A percentile compares a stretch with the other conserved stretches of the same genome.
Evolutionary conservation across 495 filamentous ascomycete species (phyloP).

Genomic region (Aspergillus cavernicola): DNA sequence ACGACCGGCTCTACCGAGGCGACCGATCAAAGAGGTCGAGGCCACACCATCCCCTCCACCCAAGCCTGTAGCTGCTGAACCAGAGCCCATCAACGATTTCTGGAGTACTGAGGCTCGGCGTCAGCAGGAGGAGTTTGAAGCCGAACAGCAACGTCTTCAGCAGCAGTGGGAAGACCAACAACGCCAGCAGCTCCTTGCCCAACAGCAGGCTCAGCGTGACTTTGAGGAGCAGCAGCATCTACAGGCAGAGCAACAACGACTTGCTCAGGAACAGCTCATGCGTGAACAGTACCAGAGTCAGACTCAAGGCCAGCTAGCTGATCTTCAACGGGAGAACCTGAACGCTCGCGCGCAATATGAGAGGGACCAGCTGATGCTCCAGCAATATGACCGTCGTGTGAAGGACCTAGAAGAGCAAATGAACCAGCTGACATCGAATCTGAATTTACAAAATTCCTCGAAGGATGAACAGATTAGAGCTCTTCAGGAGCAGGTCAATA

Average conservation of each 20-base stretch:
- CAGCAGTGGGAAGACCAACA: conserved; percentile 74
- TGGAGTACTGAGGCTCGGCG: conserved; percentile 90
- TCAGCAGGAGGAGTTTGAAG: conserved; percentile 90
- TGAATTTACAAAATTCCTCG: conserved; percentile 77
- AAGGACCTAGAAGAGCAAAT: conserved; percentile 91
- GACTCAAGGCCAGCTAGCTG: conserved; percentile 87
- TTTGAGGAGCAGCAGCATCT: conserved; percentile 93
- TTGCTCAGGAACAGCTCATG: conserved; percentile 85
- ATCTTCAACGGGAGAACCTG: conserved; percentile 91
- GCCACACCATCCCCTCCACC: conserved; percentile 62
- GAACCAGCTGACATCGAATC: conserved; percentile 72
- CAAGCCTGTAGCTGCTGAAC: conserved; percentile 65
- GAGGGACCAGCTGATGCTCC: conserved; percentile 91
- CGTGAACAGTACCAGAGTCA: conserved; percentile 85
- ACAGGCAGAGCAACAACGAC: conserved; percentile 81
- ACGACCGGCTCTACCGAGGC: conserved; percentile 74
- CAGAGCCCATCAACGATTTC: conserved; percentile 94
- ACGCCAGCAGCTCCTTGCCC: conserved; percentile 73
- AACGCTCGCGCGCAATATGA: conserved; percentile 94
- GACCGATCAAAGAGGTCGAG: conserved; percentile 64
- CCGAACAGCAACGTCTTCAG: conserved; percentile 83
- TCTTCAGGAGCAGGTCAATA: conserved; percentile 91
- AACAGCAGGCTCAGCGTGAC: conserved; percentile 79
- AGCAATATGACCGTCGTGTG: conserved; percentile 92
- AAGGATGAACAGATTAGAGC: conserved; percentile 93